Evolutionary conservation across 179 eudicot species (phyloP).

Genomic region (Amaranthus tricolor): DNA sequence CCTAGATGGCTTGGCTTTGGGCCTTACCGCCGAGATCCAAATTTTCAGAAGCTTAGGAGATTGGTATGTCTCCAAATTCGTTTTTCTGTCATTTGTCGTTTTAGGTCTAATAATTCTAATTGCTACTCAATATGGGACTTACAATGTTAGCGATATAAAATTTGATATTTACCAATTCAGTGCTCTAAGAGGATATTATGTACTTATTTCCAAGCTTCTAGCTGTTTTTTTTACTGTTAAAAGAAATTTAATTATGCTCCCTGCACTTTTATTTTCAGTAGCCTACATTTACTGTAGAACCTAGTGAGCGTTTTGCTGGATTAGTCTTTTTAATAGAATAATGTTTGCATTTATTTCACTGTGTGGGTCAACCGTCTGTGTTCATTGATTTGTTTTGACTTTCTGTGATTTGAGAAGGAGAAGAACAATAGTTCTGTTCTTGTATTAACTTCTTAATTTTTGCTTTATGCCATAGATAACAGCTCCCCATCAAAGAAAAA

Average conservation of each 20-base stretch:
- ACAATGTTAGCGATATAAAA: neutral
- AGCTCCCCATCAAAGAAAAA: neutral
- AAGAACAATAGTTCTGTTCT: neutral
- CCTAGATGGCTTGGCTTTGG: constrained; percentile 66
- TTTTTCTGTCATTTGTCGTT: neutral
- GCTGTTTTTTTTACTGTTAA: constrained; percentile 1
- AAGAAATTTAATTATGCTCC: neutral
- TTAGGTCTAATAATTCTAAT: neutral
- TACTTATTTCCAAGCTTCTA: constrained; percentile 1
- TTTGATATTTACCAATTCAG: neutral
- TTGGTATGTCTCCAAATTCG: constrained; percentile 49
- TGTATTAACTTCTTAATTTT: neutral
- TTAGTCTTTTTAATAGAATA: neutral
- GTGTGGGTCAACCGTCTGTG: neutral
- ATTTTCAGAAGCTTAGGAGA: constrained; percentile 55
- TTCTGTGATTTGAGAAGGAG: neutral
- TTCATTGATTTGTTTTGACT: neutral
- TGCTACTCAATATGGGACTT: neutral
- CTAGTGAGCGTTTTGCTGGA: too few relatives aligned
- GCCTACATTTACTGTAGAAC: neutral
- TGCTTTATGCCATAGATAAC: neutral
- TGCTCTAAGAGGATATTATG: neutral
- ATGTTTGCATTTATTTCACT: neutral
- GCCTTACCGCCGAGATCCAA: constrained; percentile 63
- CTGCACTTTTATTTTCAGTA: neutral